Conservation (phyloP, 2,329 filamentous ascomycete species). For the Cercospora janseana region DNA sequence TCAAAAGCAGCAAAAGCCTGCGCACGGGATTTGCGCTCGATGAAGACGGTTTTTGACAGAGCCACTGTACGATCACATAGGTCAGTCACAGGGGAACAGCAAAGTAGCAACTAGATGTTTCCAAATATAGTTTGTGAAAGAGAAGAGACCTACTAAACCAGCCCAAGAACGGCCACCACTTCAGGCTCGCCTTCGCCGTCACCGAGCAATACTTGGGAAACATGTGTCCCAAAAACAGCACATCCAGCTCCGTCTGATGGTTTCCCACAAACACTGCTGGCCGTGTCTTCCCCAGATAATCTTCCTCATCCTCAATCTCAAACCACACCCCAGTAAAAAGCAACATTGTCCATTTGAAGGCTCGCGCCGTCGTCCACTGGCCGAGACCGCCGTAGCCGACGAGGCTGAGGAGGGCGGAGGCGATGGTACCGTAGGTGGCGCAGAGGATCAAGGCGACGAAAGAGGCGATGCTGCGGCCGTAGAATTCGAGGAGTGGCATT, state of each 20-base stretch:
- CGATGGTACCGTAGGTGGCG: slow-evolving; percentile 71
- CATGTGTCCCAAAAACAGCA: slow-evolving; percentile 82
- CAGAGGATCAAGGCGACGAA: slow-evolving; percentile 42
- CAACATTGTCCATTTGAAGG: slow-evolving; percentile 78
- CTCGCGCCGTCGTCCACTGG: slow-evolving; percentile 79
- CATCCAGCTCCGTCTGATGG: slow-evolving; percentile 90
- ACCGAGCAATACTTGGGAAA: slow-evolving; percentile 92
- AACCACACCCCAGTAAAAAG: slow-evolving; percentile 75
- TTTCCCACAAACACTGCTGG: slow-evolving; percentile 92
- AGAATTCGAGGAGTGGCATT: slow-evolving; percentile 54
- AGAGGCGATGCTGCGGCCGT: slow-evolving; percentile 58
- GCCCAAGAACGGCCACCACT: slow-evolving; percentile 77
- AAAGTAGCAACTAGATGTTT: too few relatives aligned
- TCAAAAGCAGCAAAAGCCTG: slow-evolving; percentile 83
- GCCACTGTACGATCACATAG: slow-evolving; percentile 52
- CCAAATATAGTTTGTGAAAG: too few relatives aligned
- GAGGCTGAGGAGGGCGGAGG: slow-evolving; percentile 68
- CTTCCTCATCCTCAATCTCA: slow-evolving; percentile 55
- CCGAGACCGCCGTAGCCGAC: slow-evolving; percentile 71
- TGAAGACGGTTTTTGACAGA: slow-evolving; percentile 86
- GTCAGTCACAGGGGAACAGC: slow-evolving; percentile 9
- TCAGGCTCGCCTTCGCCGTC: slow-evolving; percentile 84
- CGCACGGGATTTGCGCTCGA: slow-evolving; percentile 81
- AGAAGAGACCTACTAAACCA: slow-evolving; percentile 70
- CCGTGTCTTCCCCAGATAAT: slow-evolving; percentile 50